These are phyloP conservation scores for Suillus subluteus DNA, from an alignment of 768 basidiomycete genomes.

Conservation along the genomic window DNA sequence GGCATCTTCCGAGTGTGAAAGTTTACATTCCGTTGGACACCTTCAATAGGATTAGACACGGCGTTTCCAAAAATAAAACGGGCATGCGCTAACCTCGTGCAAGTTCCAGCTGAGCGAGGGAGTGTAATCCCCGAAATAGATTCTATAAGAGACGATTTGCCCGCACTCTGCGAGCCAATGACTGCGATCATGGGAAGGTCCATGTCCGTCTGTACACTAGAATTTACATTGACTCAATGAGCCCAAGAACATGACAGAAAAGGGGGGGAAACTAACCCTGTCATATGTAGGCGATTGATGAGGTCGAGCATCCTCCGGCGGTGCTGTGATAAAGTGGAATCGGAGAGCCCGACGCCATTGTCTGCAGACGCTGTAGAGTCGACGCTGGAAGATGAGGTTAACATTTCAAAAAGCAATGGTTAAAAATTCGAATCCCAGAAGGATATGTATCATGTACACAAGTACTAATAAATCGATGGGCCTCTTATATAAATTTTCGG, in stretches of 20 bases:
- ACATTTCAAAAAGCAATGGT: neutral
- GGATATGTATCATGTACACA: neutral
- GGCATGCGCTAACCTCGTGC: conserved; percentile 56
- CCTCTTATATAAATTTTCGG: conserved; percentile 2
- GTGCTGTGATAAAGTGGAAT: conserved; percentile 42
- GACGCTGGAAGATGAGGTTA: neutral
- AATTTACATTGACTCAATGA: neutral
- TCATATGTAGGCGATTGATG: conserved; percentile 60
- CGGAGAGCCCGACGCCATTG: conserved; percentile 54
- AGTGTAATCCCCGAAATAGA: conserved; percentile 74
- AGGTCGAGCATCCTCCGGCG: conserved; percentile 60
- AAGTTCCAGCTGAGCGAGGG: conserved; percentile 74
- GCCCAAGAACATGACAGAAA: conserved; percentile 5
- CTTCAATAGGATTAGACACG: conserved; percentile 30
- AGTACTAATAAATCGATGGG: neutral
- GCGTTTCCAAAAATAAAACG: neutral
- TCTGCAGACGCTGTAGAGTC: neutral
- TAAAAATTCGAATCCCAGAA: neutral
- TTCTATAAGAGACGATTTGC: conserved; percentile 79
- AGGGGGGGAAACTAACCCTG: conserved; percentile 50
- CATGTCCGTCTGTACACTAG: conserved; percentile 68
- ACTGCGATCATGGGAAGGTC: conserved; percentile 77
- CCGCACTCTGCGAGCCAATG: conserved; percentile 72
- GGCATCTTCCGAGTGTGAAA: conserved; percentile 40
- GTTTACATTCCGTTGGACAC: conserved; percentile 61